Evolutionary conservation across 192 early-diverging fungal genomes (phyloP).

Genomic region (Entophlyctis helioformis): DNA sequence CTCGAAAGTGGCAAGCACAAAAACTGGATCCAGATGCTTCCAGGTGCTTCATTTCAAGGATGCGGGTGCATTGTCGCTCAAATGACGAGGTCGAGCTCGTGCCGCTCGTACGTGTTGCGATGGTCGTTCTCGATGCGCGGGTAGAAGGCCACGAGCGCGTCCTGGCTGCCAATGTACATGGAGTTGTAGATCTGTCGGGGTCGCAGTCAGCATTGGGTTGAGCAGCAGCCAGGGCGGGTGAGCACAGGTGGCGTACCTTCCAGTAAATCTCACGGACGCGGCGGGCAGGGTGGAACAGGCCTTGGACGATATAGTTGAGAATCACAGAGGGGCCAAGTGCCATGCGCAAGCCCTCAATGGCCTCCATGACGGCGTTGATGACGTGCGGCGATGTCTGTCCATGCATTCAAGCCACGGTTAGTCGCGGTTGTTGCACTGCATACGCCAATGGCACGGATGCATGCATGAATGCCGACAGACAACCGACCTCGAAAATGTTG

Average conservation of each 20-base stretch:
- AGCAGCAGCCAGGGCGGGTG: neutral
- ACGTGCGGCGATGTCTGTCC: slow-evolving; percentile 66
- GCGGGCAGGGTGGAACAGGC: slow-evolving; percentile 93
- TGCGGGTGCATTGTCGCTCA: no score
- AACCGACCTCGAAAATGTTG: slow-evolving; percentile 84
- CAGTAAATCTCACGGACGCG: slow-evolving; percentile 95
- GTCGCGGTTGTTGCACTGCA: no score
- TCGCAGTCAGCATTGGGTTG: no score
- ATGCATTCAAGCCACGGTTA: no score
- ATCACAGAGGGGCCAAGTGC: slow-evolving; percentile 77
- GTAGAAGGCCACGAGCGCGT: slow-evolving; percentile 83
- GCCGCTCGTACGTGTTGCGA: slow-evolving; percentile 63
- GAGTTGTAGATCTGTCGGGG: slow-evolving; percentile 99
- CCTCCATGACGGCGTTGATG: slow-evolving; percentile 95
- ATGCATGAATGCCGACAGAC: no score
- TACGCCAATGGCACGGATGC: no score
- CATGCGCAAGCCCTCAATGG: slow-evolving; percentile 85
- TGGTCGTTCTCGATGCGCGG: slow-evolving; percentile 78
- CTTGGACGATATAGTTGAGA: slow-evolving; percentile 82
- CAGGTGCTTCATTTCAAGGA: no score
- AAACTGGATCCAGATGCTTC: no score
- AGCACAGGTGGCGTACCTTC: no score
- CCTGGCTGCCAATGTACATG: slow-evolving; percentile 83
- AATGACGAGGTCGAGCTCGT: slow-evolving; percentile 59
- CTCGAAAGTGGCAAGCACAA: no score